phyloP scores from a whole-genome alignment of 1,284 basidiomycete genomes.

The Cerrena zonata region DNA sequence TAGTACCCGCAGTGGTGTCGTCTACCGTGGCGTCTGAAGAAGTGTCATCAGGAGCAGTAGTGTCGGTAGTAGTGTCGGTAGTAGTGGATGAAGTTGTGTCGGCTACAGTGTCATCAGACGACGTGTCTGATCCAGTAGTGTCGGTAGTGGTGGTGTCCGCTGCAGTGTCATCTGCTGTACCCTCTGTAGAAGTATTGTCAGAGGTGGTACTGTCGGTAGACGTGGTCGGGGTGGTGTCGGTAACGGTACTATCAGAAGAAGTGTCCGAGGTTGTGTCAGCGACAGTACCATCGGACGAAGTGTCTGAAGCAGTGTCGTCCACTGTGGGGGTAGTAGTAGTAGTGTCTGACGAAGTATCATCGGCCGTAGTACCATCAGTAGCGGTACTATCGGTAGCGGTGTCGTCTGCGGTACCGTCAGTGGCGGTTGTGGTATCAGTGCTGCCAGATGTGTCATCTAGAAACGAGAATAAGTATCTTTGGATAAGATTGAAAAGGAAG shows the following conservation, averaged over 20 bases:
- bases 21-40: too few species aligned
- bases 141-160: background rate
- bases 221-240: too few species aligned
- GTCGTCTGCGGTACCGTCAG: background rate
- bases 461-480: background rate
- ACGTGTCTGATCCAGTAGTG: background rate
- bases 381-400: background rate
- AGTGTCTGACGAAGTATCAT: too few species aligned
- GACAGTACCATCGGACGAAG: background rate
- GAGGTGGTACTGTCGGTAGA: background rate
- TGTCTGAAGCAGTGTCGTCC: background rate
- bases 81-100: background rate
- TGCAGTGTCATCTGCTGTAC: background rate
- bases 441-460: background rate
- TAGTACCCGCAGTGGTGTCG: too few species aligned
- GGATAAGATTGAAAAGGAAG: background rate
- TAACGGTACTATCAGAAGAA: too few species aligned
- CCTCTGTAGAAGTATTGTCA: background rate
- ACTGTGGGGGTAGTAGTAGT: background rate
- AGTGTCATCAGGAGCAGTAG: too few species aligned
- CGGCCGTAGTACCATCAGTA: background rate
- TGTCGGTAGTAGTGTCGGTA: background rate
- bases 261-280: background rate
- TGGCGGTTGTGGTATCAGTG: background rate
- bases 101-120: background rate